phyloP scores from a whole-genome alignment of 257 asterid species.

The Penstemon newberryi region DNA sequence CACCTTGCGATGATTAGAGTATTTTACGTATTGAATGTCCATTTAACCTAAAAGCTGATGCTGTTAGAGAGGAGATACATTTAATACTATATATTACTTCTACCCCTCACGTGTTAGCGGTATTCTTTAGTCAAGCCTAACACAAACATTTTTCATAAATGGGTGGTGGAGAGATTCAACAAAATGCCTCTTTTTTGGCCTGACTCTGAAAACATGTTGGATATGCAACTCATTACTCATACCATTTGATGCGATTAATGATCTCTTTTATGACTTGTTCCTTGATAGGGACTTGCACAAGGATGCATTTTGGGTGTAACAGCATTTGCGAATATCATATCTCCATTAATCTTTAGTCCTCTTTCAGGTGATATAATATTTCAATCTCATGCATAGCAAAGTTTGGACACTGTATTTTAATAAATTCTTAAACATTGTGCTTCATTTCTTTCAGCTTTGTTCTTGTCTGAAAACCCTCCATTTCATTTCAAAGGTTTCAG shows the following conservation, averaged over 20 bases:
- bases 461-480: slow-evolving; percentile 70
- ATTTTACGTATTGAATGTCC: neutral
- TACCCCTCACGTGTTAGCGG: too few species aligned
- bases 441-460: slow-evolving; percentile 46
- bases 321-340: slow-evolving; percentile 59
- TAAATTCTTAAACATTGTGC: slow-evolving; percentile 4
- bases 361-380: slow-evolving; percentile 49
- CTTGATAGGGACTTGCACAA: slow-evolving; percentile 65
- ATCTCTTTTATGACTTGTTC: neutral
- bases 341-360: slow-evolving; percentile 72
- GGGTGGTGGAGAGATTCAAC: too few species aligned
- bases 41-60: too few species aligned
- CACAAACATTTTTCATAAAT: too few species aligned
- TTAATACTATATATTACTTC: too few species aligned
- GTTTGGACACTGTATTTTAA: neutral
- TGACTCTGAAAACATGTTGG: too few species aligned
- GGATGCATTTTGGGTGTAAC: slow-evolving; percentile 71
- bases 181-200: too few species aligned
- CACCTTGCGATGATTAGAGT: neutral
- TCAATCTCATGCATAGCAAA: neutral
- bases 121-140: too few species aligned
- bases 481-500: slow-evolving; percentile 83
- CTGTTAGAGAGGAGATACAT: too few species aligned
- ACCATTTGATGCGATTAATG: neutral
- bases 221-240: too few species aligned